A percentile compares a stretch with the other conserved stretches of the same genome.
These are phyloP conservation scores for Panellus pusillus DNA, from an alignment of 768 basidiomycete genomes.

Conservation along the genomic window DNA sequence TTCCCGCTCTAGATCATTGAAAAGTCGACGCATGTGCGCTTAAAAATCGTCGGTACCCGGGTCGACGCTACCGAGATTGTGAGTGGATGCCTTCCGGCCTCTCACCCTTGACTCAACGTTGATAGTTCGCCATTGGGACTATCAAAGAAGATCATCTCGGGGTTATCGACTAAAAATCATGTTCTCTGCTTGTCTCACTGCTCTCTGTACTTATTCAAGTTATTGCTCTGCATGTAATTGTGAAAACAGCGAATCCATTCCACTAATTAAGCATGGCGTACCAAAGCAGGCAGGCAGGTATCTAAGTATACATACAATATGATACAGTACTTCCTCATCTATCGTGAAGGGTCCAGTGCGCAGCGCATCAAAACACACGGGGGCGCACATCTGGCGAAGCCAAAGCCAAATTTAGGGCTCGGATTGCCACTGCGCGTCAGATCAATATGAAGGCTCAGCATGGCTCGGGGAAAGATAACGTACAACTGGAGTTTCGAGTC, in stretches of 20 bases:
- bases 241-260: neutral
- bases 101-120: neutral
- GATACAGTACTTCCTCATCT: neutral
- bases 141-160: conserved; percentile 99
- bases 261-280: conserved; percentile 1
- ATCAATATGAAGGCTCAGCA: neutral
- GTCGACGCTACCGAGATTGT: conserved; percentile 98
- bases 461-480: neutral
- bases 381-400: conserved; percentile 4
- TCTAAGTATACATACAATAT: neutral
- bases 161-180: conserved; percentile 65
- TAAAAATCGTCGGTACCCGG: conserved; percentile 98
- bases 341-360: neutral
- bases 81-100: conserved; percentile 27
- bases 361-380: conserved; percentile 6
- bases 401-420: conserved; percentile 5
- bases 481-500: conserved; percentile 6
- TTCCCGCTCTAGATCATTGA: conserved; percentile 74
- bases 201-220: too few species aligned
- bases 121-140: conserved; percentile 92
- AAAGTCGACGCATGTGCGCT: conserved; percentile 86
- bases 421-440: conserved; percentile 3
- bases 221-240: conserved; percentile 1
- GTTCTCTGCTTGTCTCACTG: neutral
- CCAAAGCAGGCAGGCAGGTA: neutral